phyloP scores from a whole-genome alignment of 805 yeast genomes.

The Blastobotrys chiropterorum region DNA sequence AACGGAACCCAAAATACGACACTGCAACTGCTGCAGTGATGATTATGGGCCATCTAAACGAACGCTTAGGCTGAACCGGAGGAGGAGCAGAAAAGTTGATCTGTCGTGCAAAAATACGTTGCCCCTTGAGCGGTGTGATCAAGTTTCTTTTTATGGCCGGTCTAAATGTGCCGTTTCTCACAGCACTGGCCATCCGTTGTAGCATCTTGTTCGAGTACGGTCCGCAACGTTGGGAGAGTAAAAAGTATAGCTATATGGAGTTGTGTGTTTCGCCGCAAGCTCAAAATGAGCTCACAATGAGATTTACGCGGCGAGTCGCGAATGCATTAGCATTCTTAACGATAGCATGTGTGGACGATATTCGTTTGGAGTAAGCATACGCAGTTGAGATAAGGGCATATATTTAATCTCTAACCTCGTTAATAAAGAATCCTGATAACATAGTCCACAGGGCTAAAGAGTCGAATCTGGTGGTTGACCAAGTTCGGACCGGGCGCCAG shows the following conservation, averaged over 20 bases:
- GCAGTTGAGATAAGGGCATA: background rate
- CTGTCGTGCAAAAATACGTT: background rate
- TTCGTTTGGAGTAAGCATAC: slow-evolving; percentile 28
- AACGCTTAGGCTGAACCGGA: slow-evolving; percentile 5
- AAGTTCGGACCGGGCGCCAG: slow-evolving; percentile 20
- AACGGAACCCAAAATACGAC: slow-evolving; percentile 15
- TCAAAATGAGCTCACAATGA: background rate
- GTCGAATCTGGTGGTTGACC: slow-evolving; percentile 16
- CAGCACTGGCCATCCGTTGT: background rate
- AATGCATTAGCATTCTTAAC: too few species aligned
- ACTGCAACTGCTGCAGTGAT: slow-evolving; percentile 9
- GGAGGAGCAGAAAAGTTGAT: slow-evolving; percentile 3
- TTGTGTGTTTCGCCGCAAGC: too few species aligned
- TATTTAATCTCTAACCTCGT: background rate
- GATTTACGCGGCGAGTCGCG: background rate
- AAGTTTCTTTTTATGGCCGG: too few species aligned
- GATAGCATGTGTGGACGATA: slow-evolving; percentile 55
- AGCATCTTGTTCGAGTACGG: background rate
- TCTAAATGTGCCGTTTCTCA: background rate
- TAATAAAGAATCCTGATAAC: slow-evolving; percentile 19
- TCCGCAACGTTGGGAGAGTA: too few species aligned
- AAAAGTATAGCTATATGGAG: too few species aligned
- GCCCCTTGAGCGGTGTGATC: too few species aligned
- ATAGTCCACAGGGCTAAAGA: slow-evolving; percentile 10
- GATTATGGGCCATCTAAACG: slow-evolving; percentile 14